Conservation (phyloP, 106 monocot genomes). For the Phalaenopsis equestris region DNA sequence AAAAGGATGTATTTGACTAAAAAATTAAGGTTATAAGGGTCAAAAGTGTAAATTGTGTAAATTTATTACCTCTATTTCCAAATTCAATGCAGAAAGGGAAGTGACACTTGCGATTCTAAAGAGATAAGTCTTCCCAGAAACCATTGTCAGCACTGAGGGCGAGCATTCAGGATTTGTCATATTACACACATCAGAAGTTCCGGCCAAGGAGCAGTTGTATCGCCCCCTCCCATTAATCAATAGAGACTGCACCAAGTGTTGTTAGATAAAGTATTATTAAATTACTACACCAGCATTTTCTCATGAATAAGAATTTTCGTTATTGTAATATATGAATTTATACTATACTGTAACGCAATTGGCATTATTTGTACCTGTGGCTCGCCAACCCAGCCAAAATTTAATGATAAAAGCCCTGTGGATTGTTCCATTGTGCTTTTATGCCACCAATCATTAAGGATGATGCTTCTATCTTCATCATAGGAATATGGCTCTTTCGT, state of each 20-base stretch:
- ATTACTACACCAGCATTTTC: too few species aligned
- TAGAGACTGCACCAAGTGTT: slow-evolving; percentile 27
- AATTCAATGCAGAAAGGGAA: slow-evolving; percentile 69
- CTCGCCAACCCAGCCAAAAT: slow-evolving; percentile 58
- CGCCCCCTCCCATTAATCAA: slow-evolving; percentile 40
- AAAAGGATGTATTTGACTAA: neutral
- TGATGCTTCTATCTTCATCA: slow-evolving; percentile 49
- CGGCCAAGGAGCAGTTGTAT: slow-evolving; percentile 30
- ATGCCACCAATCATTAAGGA: slow-evolving; percentile 96
- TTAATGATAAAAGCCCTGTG: slow-evolving; percentile 32
- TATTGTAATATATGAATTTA: neutral
- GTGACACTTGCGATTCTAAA: slow-evolving; percentile 57
- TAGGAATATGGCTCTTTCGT: slow-evolving; percentile 56
- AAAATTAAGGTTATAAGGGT: neutral
- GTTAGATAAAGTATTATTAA: neutral
- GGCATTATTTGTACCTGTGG: slow-evolving; percentile 34
- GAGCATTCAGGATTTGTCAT: slow-evolving; percentile 45
- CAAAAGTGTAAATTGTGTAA: neutral
- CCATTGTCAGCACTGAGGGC: slow-evolving; percentile 36
- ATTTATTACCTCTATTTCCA: slow-evolving; percentile 58
- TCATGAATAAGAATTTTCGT: too few species aligned
- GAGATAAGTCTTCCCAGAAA: slow-evolving; percentile 67
- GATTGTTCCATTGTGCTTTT: slow-evolving; percentile 60
- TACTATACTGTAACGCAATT: too few species aligned
- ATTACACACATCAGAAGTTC: slow-evolving; percentile 25